These are phyloP conservation scores for Blumeriella jaapii DNA, from an alignment of 2,329 filamentous ascomycete genomes.

Conservation along the genomic window DNA sequence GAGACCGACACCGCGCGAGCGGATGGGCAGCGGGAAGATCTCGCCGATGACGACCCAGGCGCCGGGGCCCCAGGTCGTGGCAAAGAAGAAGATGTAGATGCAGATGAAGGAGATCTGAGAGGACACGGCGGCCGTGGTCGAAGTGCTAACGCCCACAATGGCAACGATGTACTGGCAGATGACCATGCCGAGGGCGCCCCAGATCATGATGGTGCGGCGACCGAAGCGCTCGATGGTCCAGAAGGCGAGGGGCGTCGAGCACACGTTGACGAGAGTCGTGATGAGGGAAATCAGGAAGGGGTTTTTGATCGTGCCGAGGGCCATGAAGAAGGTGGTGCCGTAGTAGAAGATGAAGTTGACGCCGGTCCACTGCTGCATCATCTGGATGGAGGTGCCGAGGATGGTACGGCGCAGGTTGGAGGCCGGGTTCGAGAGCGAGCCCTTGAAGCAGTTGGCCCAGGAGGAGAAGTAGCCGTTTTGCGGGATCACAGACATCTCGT, in stretches of 20 bases:
- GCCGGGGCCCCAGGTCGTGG: constrained; percentile 61
- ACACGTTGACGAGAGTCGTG: constrained; percentile 58
- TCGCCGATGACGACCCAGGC: constrained; percentile 79
- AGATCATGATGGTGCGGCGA: constrained; percentile 67
- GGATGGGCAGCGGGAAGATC: constrained; percentile 75
- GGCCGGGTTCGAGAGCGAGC: constrained; percentile 61
- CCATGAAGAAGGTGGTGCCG: constrained; percentile 82
- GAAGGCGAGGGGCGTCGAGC: constrained; percentile 70
- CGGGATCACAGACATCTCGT: constrained; percentile 60
- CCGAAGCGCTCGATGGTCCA: constrained; percentile 76
- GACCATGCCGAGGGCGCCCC: constrained; percentile 71
- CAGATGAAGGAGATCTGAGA: constrained; percentile 46
- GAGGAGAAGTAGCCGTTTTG: constrained; percentile 54
- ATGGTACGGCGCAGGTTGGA: constrained; percentile 58
- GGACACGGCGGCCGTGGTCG: constrained; percentile 51
- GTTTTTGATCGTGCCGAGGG: constrained; percentile 61
- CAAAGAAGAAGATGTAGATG: constrained; percentile 81
- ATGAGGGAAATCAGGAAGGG: constrained; percentile 49
- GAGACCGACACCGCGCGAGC: constrained; percentile 69
- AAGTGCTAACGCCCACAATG: constrained; percentile 39
- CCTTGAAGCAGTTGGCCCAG: constrained; percentile 59
- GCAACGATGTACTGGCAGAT: constrained; percentile 80
- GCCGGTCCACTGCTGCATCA: constrained; percentile 69
- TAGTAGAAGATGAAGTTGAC: constrained; percentile 91
- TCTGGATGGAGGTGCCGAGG: constrained; percentile 61